Base-by-base conservation (phyloP, 2,329 filamentous ascomycete species). In the Davidsoniella neocaledoniae region DNA sequence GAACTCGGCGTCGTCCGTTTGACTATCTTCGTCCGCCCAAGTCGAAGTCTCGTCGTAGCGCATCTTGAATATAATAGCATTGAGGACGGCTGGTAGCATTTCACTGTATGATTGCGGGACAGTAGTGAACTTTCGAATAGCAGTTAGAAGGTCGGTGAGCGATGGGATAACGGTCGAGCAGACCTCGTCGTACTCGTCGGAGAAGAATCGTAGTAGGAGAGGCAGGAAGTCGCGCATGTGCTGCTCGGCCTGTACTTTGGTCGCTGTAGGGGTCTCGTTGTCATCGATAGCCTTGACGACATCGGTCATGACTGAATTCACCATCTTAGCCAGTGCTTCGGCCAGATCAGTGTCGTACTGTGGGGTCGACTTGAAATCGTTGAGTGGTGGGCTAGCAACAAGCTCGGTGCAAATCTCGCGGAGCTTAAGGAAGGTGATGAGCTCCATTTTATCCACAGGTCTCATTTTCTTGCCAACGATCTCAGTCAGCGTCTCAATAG, bases 381-480 rank as follows among this genome's bases (percentile, higher is more conserved):
- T 75, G 51, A 98, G 69, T 2, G 86, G 79, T 25, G 87, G 83
- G 61, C 86, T 94, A 55, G 77, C 76, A 56, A 94, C 79, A 49
- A 98, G 79, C 65, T 94, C 85, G 36, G 80, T 76, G 48, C 96
- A 81, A 57, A 98, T 86, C 46, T 83, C 79, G 54, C 81, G 78
- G 38, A 98, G 73, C 62, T 91, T 94, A 56, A 98, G 74, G 64
- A 94, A 94, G 21, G 79, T 70, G 57, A 98, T 93, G 72, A 98
- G 80, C 59, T 93, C 83, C 58, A 94, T 82, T 73, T 98, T 98
- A 68, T 96, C 90, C 37, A 77, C 72, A 1, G 87, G 74, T 59
- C 86, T 86, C 91, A 98, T 98, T 71, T 96, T 96, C 73, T 98
- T 98, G 63, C 81, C 83, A 52, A 94, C 85, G 57, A 94, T 94